Evolutionary conservation across 306 rosid species (phyloP), one percentile per base, ranked within the genome.

Genomic region (Trichosanthes cucumerina): DNA sequence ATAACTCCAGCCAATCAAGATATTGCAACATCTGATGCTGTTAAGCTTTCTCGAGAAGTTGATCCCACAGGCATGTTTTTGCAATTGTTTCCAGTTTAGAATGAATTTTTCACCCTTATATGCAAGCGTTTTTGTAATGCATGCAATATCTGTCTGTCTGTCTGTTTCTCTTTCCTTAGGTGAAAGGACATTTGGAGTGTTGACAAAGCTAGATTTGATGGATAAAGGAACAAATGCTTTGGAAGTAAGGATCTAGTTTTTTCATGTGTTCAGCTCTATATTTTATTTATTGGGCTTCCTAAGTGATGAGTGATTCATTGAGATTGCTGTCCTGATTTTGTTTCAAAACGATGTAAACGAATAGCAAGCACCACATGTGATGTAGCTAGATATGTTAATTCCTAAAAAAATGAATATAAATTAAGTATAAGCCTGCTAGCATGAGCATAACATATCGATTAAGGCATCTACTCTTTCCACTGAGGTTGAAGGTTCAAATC

Each of bases 171-270:
- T 21, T 31, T 78, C 5, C 82, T 12, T 71, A 93, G 97, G 98
- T 78, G 93, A 93, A 49, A 87, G 97, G 84, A 93, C 98, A 53
- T 93, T 86, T 76, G 96, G 97, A 14, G 98, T 93, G 82, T 80
- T 93, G 88, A 93, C 98, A 78, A 93, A 93, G 90, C 89, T 93
- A 77, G 97, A 93, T 83, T 88, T 93, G 91, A 93, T 93, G 98
- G 98, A 93, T 89, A 93, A 80, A 83, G 97, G 98, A 80, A 93
- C 97, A 79, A 88, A 93, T 86, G 97, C 93, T 78, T 81, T 86
- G 82, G 92, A 93, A 52, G 98, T 93, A 88, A 88, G 91, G 47
- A 79, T 81, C 63, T 65, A 53, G 75, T 34, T 60, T 75, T 60
- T 47, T 43, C 39, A 38, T 31, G 1, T 38, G 68, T 84, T 59